A percentile compares a stretch with the other conserved stretches of the same genome.
Conservation (phyloP, 2,329 filamentous ascomycete species). For the Simplicillium aogashimaense region DNA sequence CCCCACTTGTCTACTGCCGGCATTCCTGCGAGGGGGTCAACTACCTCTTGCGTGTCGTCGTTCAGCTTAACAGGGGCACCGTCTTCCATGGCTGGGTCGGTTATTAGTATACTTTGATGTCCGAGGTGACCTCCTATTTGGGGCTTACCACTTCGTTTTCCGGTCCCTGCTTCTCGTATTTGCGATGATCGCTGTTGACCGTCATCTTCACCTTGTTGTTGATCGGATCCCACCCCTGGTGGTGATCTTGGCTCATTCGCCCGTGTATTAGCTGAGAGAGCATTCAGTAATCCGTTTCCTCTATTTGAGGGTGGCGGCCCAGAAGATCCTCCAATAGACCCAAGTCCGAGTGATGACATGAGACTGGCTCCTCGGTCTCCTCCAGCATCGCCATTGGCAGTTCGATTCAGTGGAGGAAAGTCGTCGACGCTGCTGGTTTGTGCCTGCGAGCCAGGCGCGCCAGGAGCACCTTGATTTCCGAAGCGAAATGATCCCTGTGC, state of each 20-base stretch:
- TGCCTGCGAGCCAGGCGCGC: conserved; percentile 32
- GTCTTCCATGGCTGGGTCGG: no score
- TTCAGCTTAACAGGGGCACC: conserved; percentile 20
- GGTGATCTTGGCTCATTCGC: conserved; percentile 39
- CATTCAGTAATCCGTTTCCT: conserved; percentile 54
- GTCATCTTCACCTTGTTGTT: neutral
- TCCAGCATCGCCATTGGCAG: conserved; percentile 46
- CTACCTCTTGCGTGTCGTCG: conserved; percentile 32
- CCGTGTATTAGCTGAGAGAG: conserved; percentile 49
- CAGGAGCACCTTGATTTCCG: conserved; percentile 31
- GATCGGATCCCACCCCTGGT: conserved; percentile 27
- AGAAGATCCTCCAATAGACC: conserved; percentile 30
- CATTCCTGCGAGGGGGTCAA: conserved; percentile 53
- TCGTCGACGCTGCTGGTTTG: conserved; percentile 45
- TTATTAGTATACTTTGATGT: no score
- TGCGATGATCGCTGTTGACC: neutral
- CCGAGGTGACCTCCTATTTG: no score
- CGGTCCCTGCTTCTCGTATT: no score
- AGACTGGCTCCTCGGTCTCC: conserved; percentile 42
- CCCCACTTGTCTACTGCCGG: conserved; percentile 54
- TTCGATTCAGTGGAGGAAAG: conserved; percentile 51
- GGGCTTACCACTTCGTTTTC: no score
- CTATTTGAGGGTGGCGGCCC: conserved; percentile 28
- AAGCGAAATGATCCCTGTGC: conserved; percentile 44
- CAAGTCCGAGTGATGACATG: conserved; percentile 45